Conservation (phyloP, 2,329 filamentous ascomycete species). For the Onygenales sp. region DNA sequence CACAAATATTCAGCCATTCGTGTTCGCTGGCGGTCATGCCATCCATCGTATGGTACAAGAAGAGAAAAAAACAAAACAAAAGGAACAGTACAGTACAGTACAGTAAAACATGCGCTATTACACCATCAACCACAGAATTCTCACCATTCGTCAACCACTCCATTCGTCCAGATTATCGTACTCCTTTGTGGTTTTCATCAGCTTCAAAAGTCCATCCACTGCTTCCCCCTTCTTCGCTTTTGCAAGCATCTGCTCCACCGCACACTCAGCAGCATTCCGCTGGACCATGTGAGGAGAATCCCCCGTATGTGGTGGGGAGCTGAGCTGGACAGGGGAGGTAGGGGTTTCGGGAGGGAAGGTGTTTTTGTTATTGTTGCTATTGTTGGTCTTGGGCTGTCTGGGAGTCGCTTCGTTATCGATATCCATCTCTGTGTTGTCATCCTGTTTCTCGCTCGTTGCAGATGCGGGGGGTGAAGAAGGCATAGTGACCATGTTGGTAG, state of each 20-base stretch:
- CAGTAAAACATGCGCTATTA: not conserved
- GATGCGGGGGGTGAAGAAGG: conserved; percentile 14
- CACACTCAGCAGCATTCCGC: conserved; percentile 10
- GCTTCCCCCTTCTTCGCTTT: conserved; percentile 27
- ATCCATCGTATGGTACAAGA: not conserved
- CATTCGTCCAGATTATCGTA: conserved; percentile 17
- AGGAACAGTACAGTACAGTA: not conserved
- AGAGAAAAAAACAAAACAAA: not conserved
- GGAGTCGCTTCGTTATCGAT: conserved; percentile 4
- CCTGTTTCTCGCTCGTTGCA: conserved; percentile 7
- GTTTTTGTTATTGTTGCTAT: not conserved
- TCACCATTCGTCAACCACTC: conserved; percentile 12
- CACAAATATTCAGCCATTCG: not conserved
- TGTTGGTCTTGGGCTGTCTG: conserved; percentile 12
- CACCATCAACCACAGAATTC: not conserved
- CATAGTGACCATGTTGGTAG: conserved; percentile 4
- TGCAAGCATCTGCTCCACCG: conserved; percentile 12
- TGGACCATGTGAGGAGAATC: conserved; percentile 11
- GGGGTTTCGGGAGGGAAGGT: not conserved
- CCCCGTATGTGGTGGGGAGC: conserved; percentile 24
- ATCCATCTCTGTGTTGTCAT: conserved; percentile 11
- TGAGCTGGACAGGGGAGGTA: conserved; percentile 26
- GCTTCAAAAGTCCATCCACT: conserved; percentile 29
- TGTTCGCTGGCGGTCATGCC: not conserved
- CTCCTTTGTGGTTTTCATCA: conserved; percentile 27